Evolutionary conservation across 2,329 filamentous ascomycete species (phyloP).

Genomic region (Pseudocercospora eumusae): DNA sequence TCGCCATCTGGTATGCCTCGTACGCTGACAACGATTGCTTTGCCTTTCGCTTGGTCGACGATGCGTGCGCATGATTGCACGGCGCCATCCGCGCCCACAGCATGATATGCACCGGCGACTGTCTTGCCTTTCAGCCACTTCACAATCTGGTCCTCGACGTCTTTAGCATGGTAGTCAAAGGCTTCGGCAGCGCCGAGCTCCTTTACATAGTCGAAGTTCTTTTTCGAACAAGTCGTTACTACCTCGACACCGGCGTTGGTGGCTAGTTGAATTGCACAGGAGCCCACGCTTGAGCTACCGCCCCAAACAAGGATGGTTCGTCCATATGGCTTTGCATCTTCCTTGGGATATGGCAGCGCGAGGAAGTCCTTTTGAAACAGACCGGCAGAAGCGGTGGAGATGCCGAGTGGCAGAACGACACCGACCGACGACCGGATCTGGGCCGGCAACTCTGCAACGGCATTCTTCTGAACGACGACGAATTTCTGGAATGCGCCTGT

Average conservation of each 20-base stretch:
- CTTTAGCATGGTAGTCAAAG: constrained; percentile 50
- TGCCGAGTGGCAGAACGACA: constrained; percentile 47
- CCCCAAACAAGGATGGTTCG: constrained; percentile 55
- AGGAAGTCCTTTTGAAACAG: constrained; percentile 35
- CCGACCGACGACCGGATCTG: constrained; percentile 43
- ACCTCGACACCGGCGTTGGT: constrained; percentile 51
- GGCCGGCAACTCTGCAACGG: constrained; percentile 45
- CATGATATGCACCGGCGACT: constrained; percentile 38
- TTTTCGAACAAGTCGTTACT: constrained; percentile 39
- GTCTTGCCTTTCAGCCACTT: constrained; percentile 35
- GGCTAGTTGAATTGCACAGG: constrained; percentile 53
- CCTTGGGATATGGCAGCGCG: constrained; percentile 28
- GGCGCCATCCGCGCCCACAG: constrained; percentile 31
- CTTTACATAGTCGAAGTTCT: constrained; percentile 47
- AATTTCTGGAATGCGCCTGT: constrained; percentile 40
- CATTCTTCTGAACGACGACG: constrained; percentile 36
- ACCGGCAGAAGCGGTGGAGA: constrained; percentile 46
- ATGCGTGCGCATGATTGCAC: constrained; percentile 35
- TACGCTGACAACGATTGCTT: constrained; percentile 36
- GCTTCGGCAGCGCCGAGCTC: constrained; percentile 49
- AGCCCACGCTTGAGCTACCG: constrained; percentile 56
- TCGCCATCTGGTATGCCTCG: constrained; percentile 28
- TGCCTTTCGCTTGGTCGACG: constrained; percentile 33
- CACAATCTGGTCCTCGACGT: constrained; percentile 35
- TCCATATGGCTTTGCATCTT: constrained; percentile 21